Percentiles rank a stretch among this genome's conserved stretches.
phyloP scores from a whole-genome alignment of 768 basidiomycete species.

The Zangia roseola region DNA sequence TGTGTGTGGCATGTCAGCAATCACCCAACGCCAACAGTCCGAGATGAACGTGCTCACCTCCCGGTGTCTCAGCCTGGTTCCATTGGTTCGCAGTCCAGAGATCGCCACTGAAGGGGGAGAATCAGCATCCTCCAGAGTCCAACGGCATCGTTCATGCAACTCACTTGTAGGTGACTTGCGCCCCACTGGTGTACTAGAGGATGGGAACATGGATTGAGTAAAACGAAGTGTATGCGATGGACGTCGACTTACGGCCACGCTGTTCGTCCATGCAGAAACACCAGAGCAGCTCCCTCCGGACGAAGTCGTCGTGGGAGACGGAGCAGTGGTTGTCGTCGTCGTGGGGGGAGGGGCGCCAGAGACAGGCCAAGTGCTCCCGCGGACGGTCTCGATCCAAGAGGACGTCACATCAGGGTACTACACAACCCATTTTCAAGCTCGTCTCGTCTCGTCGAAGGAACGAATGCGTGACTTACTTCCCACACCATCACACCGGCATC shows the following conservation, averaged over 20 bases:
- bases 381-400: constrained; percentile 41
- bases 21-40: not conserved
- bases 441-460: not conserved
- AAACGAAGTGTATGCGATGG: not conserved
- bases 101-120: constrained; percentile 35
- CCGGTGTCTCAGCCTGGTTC: constrained; percentile 39
- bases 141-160: constrained; percentile 1
- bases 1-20: not conserved
- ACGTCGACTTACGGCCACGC: constrained; percentile 34
- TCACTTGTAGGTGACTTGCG: constrained; percentile 41
- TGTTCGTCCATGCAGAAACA: constrained; percentile 42
- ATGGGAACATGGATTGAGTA: not conserved
- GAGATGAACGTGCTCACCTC: constrained; percentile 16
- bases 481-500: constrained; percentile 43
- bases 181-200: constrained; percentile 43
- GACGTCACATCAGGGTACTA: constrained; percentile 40
- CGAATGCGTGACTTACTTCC: constrained; percentile 32
- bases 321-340: not conserved
- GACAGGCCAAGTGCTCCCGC: constrained; percentile 38
- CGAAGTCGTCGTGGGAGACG: constrained; percentile 22
- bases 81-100: constrained; percentile 52
- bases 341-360: not conserved
- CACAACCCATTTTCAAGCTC: not conserved
- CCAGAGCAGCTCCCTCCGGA: constrained; percentile 38
- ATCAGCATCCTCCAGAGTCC: not conserved